These are phyloP conservation scores for Kondoa subrosea DNA, from an alignment of 768 basidiomycete genomes.

Conservation along the genomic window DNA sequence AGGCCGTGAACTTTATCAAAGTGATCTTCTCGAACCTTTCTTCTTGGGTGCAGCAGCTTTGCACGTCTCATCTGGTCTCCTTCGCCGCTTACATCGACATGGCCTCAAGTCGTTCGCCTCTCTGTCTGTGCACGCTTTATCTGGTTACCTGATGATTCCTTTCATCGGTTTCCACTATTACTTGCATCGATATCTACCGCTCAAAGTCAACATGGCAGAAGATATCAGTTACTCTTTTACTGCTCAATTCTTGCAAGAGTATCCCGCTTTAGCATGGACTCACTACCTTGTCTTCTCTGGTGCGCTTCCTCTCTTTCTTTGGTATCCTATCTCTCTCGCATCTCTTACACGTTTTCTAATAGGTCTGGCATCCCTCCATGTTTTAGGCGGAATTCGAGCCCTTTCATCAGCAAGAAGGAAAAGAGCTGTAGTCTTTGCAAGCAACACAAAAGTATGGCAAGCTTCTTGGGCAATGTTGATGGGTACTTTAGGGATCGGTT, in stretches of 20 bases:
- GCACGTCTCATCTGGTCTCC: conserved; percentile 20
- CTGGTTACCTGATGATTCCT: conserved; percentile 24
- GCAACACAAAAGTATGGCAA: not conserved
- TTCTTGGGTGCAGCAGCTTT: conserved; percentile 20
- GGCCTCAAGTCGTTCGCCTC: not conserved
- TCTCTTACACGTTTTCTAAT: not conserved
- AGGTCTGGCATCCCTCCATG: not conserved
- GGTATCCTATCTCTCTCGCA: too few relatives aligned
- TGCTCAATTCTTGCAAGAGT: conserved; percentile 18
- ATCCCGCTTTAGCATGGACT: conserved; percentile 1
- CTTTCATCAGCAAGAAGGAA: not conserved
- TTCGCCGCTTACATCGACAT: conserved; percentile 10
- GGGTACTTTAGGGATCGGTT: not conserved
- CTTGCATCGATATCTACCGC: conserved; percentile 24
- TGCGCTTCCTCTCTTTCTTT: not conserved
- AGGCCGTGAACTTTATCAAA: conserved; percentile 23
- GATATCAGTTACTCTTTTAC: conserved; percentile 25
- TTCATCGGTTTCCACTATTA: conserved; percentile 19
- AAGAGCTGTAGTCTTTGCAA: not conserved
- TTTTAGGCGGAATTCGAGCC: not conserved
- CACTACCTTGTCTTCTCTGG: conserved; percentile 16
- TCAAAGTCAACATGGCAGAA: conserved; percentile 18
- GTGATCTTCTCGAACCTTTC: conserved; percentile 15
- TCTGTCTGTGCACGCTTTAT: conserved; percentile 12
- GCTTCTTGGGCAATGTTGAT: not conserved